These are phyloP conservation scores for Candida chauliodis DNA, from an alignment of 805 yeast genomes.

Conservation along the genomic window DNA sequence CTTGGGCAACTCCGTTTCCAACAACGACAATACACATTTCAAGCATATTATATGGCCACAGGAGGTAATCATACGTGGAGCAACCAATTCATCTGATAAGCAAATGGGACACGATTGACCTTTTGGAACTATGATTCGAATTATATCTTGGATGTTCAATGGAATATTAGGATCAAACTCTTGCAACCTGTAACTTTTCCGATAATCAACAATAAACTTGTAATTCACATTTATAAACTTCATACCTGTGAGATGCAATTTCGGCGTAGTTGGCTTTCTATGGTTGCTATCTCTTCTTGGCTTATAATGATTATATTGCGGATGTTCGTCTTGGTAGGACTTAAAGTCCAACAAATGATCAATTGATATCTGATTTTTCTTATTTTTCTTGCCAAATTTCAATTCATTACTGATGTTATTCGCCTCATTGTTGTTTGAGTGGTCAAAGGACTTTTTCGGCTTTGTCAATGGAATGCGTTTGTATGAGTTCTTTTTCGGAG, in stretches of 20 bases:
- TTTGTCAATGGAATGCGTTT: not conserved
- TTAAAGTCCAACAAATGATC: constrained; percentile 64
- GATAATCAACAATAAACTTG: constrained; percentile 72
- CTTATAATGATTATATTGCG: constrained; percentile 1
- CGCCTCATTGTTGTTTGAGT: not conserved
- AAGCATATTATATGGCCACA: constrained; percentile 94
- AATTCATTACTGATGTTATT: constrained; percentile 13
- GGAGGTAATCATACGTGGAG: constrained; percentile 85
- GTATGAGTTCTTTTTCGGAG: not conserved
- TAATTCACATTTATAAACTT: constrained; percentile 79
- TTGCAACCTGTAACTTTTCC: constrained; percentile 55
- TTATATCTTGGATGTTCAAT: constrained; percentile 54
- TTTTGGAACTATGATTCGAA: constrained; percentile 71
- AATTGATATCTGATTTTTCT: constrained; percentile 24
- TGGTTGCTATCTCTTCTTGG: constrained; percentile 12
- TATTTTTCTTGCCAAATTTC: constrained; percentile 12
- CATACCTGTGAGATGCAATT: constrained; percentile 56
- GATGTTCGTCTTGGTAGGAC: constrained; percentile 38
- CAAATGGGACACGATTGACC: constrained; percentile 91
- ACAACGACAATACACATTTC: constrained; percentile 71
- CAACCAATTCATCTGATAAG: constrained; percentile 74
- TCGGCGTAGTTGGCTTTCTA: constrained; percentile 12
- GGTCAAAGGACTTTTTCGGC: constrained; percentile 1
- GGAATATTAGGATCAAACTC: constrained; percentile 73
- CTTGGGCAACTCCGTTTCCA: constrained; percentile 50